phyloP scores from a whole-genome alignment of 805 yeast species.

The Candida caryicola region DNA sequence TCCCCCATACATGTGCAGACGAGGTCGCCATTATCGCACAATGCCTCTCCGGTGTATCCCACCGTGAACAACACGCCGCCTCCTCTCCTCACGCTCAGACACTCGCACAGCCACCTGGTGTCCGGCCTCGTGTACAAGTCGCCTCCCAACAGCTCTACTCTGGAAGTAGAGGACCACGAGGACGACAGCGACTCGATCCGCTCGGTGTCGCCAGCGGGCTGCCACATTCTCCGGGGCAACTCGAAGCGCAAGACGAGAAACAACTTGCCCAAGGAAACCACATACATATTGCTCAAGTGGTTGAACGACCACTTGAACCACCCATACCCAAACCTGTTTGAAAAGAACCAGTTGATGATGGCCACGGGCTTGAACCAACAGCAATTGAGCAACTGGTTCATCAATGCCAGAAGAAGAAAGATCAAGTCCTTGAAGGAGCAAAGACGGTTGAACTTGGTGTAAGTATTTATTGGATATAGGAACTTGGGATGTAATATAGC shows the following conservation, averaged over 20 bases:
- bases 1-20: conserved; percentile 1
- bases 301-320: conserved; percentile 68
- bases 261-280: conserved; percentile 76
- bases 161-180: conserved; percentile 4
- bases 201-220: conserved; percentile 3
- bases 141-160: conserved; percentile 2
- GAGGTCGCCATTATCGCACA: conserved; percentile 9
- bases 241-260: conserved; percentile 49
- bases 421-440: conserved; percentile 50
- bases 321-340: conserved; percentile 82
- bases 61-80: conserved; percentile 8
- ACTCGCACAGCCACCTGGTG: background rate
- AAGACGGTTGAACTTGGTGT: conserved; percentile 13
- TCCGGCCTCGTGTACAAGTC: conserved; percentile 1
- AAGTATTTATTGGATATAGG: background rate
- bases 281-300: conserved; percentile 72
- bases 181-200: conserved; percentile 5
- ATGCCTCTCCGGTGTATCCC: conserved; percentile 11
- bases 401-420: conserved; percentile 79
- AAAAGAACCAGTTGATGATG: conserved; percentile 64
- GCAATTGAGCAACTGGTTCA: conserved; percentile 84
- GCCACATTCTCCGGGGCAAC: conserved; percentile 5
- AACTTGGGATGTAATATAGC: background rate
- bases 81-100: conserved; percentile 9
- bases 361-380: conserved; percentile 77